phyloP scores from a whole-genome alignment of 148 eudicot species.

The Rhododendron simsii region DNA sequence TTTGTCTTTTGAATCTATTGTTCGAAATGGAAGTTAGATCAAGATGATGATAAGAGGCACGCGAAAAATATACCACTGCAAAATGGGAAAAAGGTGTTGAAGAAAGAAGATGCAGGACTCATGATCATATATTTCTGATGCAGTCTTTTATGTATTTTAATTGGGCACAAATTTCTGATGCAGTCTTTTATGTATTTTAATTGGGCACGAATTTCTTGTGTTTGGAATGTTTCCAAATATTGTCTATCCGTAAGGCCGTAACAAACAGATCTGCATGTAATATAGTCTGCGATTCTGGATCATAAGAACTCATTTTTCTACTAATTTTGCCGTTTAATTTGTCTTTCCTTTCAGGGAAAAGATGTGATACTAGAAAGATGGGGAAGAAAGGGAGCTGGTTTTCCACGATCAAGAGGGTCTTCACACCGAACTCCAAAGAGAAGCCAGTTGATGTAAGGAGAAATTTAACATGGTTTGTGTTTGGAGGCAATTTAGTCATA shows the following conservation, averaged over 20 bases:
- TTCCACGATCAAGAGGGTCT: slow-evolving; percentile 90
- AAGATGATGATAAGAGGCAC: neutral
- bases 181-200: neutral
- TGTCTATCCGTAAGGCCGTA: neutral
- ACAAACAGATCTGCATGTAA: neutral
- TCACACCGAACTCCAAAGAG: slow-evolving; percentile 70
- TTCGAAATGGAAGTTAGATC: neutral
- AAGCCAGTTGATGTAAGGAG: slow-evolving; percentile 62
- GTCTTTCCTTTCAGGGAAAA: slow-evolving; percentile 19
- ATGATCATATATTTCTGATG: neutral
- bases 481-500: neutral
- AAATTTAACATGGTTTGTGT: neutral
- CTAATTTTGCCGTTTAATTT: neutral
- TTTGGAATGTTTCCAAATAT: neutral
- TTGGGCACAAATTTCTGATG: no score
- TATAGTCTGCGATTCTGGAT: neutral
- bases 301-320: neutral
- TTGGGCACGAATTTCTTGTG: neutral
- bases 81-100: neutral
- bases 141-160: neutral
- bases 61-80: neutral
- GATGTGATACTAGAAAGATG: slow-evolving; percentile 72
- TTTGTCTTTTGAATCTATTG: neutral
- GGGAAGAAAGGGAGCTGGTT: slow-evolving; percentile 99
- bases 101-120: neutral